These are phyloP conservation scores for Agrocybe praecox DNA, from an alignment of 768 basidiomycete genomes.

Conservation along the genomic window DNA sequence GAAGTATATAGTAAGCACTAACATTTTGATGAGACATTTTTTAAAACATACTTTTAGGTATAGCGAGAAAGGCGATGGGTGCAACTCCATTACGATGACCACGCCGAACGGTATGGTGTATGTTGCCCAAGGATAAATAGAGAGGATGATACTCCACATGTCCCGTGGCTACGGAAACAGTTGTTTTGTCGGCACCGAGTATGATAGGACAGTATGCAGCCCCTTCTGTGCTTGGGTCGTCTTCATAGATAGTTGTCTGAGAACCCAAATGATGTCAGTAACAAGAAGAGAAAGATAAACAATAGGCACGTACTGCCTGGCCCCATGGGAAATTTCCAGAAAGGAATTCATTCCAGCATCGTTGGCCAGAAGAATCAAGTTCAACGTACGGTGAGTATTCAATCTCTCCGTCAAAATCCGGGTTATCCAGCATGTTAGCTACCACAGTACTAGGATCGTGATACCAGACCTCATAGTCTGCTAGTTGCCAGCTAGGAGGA, in stretches of 20 bases:
- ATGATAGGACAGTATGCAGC: too few species aligned
- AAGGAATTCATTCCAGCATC: constrained; percentile 31
- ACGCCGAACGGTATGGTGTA: not conserved
- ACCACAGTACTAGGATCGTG: not conserved
- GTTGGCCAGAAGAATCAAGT: constrained; percentile 4
- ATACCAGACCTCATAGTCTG: not conserved
- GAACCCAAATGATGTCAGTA: too few species aligned
- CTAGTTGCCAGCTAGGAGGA: not conserved
- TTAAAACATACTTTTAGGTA: constrained; percentile 16
- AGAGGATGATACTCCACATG: constrained; percentile 3
- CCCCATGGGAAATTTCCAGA: constrained; percentile 36
- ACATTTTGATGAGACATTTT: too few species aligned
- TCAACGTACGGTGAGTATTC: constrained; percentile 6
- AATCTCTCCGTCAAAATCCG: constrained; percentile 3
- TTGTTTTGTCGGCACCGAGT: constrained; percentile 1
- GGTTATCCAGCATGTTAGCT: not conserved
- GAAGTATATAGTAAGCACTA: too few species aligned
- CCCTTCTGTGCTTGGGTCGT: constrained; percentile 2
- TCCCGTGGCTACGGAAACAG: constrained; percentile 3
- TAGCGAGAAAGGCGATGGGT: constrained; percentile 26
- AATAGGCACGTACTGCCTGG: constrained; percentile 34
- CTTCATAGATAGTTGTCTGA: constrained; percentile 28
- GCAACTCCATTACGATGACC: constrained; percentile 18
- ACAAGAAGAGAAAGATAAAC: too few species aligned
- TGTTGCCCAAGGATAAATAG: not conserved